phyloP scores from a whole-genome alignment of 2,329 filamentous ascomycete genomes.

The Calonectria pteridis region DNA sequence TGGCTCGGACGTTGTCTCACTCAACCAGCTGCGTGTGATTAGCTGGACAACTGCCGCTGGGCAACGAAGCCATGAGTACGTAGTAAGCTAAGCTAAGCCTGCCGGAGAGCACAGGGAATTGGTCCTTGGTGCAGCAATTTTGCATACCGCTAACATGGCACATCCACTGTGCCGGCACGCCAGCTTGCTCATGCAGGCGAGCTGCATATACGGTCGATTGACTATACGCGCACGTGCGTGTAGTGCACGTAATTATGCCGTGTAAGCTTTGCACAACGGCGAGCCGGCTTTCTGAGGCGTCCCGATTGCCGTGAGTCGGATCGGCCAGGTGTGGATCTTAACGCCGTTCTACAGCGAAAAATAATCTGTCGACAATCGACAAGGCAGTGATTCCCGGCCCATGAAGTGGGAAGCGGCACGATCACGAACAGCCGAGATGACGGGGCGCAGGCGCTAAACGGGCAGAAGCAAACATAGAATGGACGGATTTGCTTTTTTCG shows the following conservation, averaged over 20 bases:
- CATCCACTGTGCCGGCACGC: neutral
- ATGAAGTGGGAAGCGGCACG: neutral
- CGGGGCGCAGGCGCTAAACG: constrained; percentile 16
- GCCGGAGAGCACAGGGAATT: constrained; percentile 1
- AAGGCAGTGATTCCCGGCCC: constrained; percentile 3
- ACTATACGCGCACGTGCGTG: neutral
- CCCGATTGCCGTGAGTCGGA: constrained; percentile 20
- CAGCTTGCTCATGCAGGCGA: neutral
- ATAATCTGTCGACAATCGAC: neutral
- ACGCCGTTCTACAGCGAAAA: constrained; percentile 5
- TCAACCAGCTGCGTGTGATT: constrained; percentile 17
- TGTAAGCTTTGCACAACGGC: constrained; percentile 4
- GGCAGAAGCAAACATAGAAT: constrained; percentile 3
- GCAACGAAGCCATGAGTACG: neutral
- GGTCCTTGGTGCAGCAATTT: neutral
- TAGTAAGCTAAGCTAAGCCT: neutral
- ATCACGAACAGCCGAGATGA: constrained; percentile 24
- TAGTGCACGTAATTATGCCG: neutral
- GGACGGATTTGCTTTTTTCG: constrained; percentile 7
- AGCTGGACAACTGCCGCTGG: neutral
- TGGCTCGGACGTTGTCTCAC: constrained; percentile 32
- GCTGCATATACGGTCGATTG: constrained; percentile 5
- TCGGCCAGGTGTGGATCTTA: neutral
- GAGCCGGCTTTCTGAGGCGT: neutral
- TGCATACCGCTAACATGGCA: constrained; percentile 4